phyloP scores from a whole-genome alignment of 306 rosid species.

The Rosa multiflora region DNA sequence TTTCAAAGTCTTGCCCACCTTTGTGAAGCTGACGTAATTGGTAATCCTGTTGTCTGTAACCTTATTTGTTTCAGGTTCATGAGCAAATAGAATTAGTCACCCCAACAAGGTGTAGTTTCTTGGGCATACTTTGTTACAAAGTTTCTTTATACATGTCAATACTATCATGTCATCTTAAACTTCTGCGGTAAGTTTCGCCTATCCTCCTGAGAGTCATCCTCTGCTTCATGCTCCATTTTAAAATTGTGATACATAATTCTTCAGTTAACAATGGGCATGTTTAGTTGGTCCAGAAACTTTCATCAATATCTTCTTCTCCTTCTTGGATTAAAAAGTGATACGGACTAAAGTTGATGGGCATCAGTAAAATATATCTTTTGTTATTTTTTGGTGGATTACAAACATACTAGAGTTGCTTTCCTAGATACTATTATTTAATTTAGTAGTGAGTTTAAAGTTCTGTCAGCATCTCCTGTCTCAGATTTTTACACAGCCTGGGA shows the following conservation, averaged over 20 bases:
- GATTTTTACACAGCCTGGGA: constrained; percentile 96
- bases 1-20: constrained; percentile 93
- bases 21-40: constrained; percentile 90
- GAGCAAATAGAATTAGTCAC: neutral
- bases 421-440: neutral
- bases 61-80: neutral
- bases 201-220: neutral
- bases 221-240: neutral
- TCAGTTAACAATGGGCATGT: neutral
- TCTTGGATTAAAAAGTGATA: neutral
- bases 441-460: constrained; percentile 25
- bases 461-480: constrained; percentile 31
- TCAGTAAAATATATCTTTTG: neutral
- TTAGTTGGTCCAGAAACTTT: neutral
- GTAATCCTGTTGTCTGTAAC: constrained; percentile 44
- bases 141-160: neutral
- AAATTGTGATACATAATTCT: neutral
- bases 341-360: neutral
- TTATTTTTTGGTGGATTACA: neutral
- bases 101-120: neutral
- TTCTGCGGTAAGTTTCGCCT: neutral
- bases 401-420: neutral
- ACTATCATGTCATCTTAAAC: neutral
- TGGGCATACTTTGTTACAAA: neutral
- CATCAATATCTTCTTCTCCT: neutral